These are phyloP conservation scores for Dictyostelium purpureum DNA, from an alignment of 78 protist genomes.

Conservation along the genomic window DNA sequence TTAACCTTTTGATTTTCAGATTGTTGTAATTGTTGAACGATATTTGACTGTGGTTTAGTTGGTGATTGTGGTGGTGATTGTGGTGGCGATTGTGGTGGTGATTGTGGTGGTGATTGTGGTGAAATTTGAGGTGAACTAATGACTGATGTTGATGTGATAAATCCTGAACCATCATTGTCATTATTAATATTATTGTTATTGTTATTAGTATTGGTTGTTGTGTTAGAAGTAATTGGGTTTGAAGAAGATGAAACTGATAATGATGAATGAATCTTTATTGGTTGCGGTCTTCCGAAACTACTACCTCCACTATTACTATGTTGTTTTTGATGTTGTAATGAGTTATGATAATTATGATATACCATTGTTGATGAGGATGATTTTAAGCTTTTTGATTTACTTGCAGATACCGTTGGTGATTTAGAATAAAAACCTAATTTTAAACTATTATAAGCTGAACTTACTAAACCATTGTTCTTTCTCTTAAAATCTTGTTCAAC, in stretches of 20 bases:
- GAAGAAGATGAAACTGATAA: background rate
- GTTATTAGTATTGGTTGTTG: background rate
- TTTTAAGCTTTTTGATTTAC: background rate
- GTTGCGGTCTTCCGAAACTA: background rate
- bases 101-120: no score
- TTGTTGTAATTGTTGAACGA: background rate
- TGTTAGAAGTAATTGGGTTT: background rate
- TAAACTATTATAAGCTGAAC: constrained; percentile 53
- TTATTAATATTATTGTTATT: background rate
- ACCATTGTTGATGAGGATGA: background rate
- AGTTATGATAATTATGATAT: background rate
- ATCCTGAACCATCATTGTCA: background rate
- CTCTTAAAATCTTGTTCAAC: constrained; percentile 61
- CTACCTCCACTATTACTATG: background rate
- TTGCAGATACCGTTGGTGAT: constrained; percentile 7
- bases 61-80: no score
- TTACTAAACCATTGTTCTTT: constrained; percentile 15
- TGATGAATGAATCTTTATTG: background rate
- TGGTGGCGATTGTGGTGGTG: no score
- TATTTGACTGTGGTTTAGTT: no score
- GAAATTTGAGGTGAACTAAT: background rate
- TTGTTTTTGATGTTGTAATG: no score
- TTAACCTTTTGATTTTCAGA: background rate
- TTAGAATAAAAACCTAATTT: constrained; percentile 89
- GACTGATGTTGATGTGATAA: background rate